Percentiles rank a stretch among this genome's conserved stretches.
These are phyloP conservation scores for Cynanchum wilfordii DNA, from an alignment of 257 asterid genomes.

Conservation along the genomic window DNA sequence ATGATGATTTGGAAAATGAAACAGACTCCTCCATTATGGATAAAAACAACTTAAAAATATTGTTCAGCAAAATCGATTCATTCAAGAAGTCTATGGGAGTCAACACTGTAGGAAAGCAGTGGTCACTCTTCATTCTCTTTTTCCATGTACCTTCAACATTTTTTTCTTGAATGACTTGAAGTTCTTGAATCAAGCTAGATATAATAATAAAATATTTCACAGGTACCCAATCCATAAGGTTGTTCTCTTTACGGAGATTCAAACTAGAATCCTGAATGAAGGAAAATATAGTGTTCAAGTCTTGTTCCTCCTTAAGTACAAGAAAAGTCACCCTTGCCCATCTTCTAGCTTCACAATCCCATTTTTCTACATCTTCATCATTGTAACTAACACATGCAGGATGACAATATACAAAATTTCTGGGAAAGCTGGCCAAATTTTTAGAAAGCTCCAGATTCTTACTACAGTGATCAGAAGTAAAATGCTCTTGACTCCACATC, in stretches of 20 bases:
- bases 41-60: conserved; percentile 38
- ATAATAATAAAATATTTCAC: conserved; percentile 73
- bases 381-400: conserved; percentile 43
- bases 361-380: conserved; percentile 79
- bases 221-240: conserved; percentile 39
- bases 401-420: conserved; percentile 37
- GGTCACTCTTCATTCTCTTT: conserved; percentile 30
- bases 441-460: conserved; percentile 41
- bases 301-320: conserved; percentile 36
- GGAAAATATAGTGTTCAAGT: conserved; percentile 45
- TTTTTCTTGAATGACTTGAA: conserved; percentile 57
- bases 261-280: conserved; percentile 51
- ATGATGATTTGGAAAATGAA: conserved; percentile 51
- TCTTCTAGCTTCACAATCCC: conserved; percentile 75
- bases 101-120: conserved; percentile 25
- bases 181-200: conserved; percentile 69
- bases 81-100: conserved; percentile 28
- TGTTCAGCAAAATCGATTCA: conserved; percentile 39
- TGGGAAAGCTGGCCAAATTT: conserved; percentile 50
- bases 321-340: conserved; percentile 89
- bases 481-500: conserved; percentile 16
- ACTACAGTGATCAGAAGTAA: conserved; percentile 13
- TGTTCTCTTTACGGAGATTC: conserved; percentile 42
- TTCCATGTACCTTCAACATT: conserved; percentile 26
- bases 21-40: conserved; percentile 63